Evolutionary conservation across 768 basidiomycete genomes (phyloP), one percentile per base, ranked within the genome.

Genomic region (Tricholoma sp.): DNA sequence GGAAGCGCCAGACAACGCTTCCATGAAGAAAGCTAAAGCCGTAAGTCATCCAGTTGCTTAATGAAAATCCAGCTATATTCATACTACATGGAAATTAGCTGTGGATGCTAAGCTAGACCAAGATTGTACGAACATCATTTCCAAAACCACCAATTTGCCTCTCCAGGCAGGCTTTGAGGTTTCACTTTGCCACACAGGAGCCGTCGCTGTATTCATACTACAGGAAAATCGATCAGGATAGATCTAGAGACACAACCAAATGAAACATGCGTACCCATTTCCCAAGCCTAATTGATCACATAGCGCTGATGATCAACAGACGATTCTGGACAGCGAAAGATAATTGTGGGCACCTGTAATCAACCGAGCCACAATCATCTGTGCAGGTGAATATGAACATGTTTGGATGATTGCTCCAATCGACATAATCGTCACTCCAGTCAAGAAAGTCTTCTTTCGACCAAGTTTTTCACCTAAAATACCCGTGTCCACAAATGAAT

Each of bases 11-110:
- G 9, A 76, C 65, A 15, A 79, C 64, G 61, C 73, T 76, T 18
- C 78, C 77, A 6, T 65, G 52, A 15, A 73, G 59, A 60, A 75
- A 80, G 61, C 77, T 79, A 61, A 79, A 77, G 9, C 77, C 76
- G 58, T 80, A 80, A 0, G 79, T 80, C 75, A 80, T 77, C 79
- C 79, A 80, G 57, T 80, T 79, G 55, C 76, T 78, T 41, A 79
- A 59, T 1, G 78, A 79, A 58, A 80, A 80, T 0, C 77, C 79
- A 7, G 76, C 79, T 39, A 79, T 76, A 57, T 79, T 79, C 76
- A 79, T 78, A 34, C 78, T 79, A 49, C 18, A 20, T 10, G 9
- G 15, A 32, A 4, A 15, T 49, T 52, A 52, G 52, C 49, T 4
- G 11, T 45, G n/a, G 33, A 50, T 48, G 33, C 13, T 7, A 29